Conservation (phyloP, 208 protist genomes). For the Trypanosoma vivax region DNA sequence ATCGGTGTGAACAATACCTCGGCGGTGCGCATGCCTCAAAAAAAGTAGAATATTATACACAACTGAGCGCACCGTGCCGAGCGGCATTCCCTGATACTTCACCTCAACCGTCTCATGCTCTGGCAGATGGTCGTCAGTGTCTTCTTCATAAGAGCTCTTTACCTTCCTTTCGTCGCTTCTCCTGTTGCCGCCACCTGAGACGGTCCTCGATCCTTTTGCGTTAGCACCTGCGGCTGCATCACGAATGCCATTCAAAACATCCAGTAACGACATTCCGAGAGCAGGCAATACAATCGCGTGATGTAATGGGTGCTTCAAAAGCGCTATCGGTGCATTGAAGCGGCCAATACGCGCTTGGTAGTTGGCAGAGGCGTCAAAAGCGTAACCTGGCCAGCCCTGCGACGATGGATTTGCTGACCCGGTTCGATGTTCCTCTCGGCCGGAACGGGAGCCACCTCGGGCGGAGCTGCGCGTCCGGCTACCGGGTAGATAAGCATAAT, state of each 20-base stretch:
- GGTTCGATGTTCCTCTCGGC: no score
- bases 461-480: no score
- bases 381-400: background rate
- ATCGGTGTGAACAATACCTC: conserved; percentile 75
- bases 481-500: no score
- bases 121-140: background rate
- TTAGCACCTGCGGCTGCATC: background rate
- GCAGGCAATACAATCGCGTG: conserved; percentile 67
- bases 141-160: conserved; percentile 1
- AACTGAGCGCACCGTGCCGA: conserved; percentile 44
- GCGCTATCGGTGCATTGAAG: conserved; percentile 49
- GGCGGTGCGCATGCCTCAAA: conserved; percentile 50
- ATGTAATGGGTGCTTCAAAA: conserved; percentile 66
- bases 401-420: no score
- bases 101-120: conserved; percentile 18
- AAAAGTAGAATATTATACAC: conserved; percentile 73
- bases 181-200: no score
- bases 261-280: conserved; percentile 61
- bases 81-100: conserved; percentile 46
- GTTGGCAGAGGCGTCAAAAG: background rate
- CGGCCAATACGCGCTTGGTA: conserved; percentile 29
- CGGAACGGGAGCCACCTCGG: no score
- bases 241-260: conserved; percentile 38
- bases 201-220: background rate
- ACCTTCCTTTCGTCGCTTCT: background rate